Percentiles rank a stretch among this genome's conserved stretches.
Conservation (phyloP, 306 rosid genomes). For the Cucurbita argyrosperma region DNA sequence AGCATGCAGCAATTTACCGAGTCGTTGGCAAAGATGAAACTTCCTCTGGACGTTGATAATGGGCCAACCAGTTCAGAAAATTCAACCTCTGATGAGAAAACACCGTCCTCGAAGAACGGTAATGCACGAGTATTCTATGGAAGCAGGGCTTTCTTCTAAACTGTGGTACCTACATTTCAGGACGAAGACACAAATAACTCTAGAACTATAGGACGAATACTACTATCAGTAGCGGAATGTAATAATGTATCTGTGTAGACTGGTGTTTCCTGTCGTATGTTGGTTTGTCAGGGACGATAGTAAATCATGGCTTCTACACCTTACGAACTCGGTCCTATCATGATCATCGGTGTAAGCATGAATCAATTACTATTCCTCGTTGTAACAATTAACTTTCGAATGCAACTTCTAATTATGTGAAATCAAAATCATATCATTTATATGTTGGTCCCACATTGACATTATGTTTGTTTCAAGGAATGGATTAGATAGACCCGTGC, state of each 20-base stretch:
- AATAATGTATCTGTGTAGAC: constrained; percentile 45
- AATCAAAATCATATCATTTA: constrained; percentile 23
- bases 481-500: background rate
- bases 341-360: constrained; percentile 14
- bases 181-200: constrained; percentile 37
- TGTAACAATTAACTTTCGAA: constrained; percentile 9
- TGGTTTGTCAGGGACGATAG: constrained; percentile 31
- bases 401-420: constrained; percentile 14
- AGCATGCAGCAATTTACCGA: constrained; percentile 97
- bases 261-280: constrained; percentile 27
- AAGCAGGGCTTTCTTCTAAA: constrained; percentile 90
- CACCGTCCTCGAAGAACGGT: constrained; percentile 32
- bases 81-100: constrained; percentile 55
- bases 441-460: constrained; percentile 38
- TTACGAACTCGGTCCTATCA: constrained; percentile 23
- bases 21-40: constrained; percentile 92
- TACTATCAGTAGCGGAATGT: constrained; percentile 34
- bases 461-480: constrained; percentile 10
- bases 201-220: constrained; percentile 32
- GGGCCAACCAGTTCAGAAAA: constrained; percentile 61
- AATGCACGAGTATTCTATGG: constrained; percentile 84
- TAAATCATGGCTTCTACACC: constrained; percentile 36
- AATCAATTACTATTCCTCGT: constrained; percentile 23
- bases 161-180: constrained; percentile 19
- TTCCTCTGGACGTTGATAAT: constrained; percentile 66